A percentile compares a stretch with the other conserved stretches of the same genome.
Evolutionary conservation across 257 asterid species (phyloP).

Genomic region (Solanum pimpinellifolium): DNA sequence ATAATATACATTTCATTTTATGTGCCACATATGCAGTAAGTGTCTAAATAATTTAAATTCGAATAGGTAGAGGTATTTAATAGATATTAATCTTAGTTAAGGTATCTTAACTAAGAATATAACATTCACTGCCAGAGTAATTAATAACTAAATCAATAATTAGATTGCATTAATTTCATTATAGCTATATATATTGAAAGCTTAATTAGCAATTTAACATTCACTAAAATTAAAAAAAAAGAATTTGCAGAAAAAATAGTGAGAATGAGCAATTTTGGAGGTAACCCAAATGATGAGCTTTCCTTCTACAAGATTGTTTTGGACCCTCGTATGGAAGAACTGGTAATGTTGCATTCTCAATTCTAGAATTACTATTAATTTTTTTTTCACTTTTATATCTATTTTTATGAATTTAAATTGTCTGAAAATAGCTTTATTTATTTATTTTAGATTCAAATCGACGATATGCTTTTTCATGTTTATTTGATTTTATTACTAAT

Average conservation of each 20-base stretch:
- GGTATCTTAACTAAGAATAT: too few species aligned
- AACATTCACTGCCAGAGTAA: background rate
- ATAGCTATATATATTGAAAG: background rate
- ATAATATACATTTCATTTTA: rapidly evolving
- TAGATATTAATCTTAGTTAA: too few species aligned
- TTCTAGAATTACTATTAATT: background rate
- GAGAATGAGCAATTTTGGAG: background rate
- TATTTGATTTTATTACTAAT: background rate
- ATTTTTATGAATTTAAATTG: background rate
- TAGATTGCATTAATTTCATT: background rate
- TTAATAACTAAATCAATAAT: background rate
- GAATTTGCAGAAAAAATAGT: background rate
- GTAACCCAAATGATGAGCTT: background rate
- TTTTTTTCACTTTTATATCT: background rate
- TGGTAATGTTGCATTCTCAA: background rate
- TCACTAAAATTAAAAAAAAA: background rate
- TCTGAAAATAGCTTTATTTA: background rate
- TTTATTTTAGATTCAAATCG: background rate
- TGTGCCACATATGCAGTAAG: too few species aligned
- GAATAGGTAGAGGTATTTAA: too few species aligned
- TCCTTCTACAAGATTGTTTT: background rate
- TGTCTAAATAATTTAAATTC: too few species aligned
- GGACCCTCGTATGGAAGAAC: background rate
- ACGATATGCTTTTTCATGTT: too few species aligned
- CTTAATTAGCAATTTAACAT: background rate